Evolutionary conservation across 2,329 filamentous ascomycete genomes (phyloP).

Genomic region (Trichoderma pleuroti): DNA sequence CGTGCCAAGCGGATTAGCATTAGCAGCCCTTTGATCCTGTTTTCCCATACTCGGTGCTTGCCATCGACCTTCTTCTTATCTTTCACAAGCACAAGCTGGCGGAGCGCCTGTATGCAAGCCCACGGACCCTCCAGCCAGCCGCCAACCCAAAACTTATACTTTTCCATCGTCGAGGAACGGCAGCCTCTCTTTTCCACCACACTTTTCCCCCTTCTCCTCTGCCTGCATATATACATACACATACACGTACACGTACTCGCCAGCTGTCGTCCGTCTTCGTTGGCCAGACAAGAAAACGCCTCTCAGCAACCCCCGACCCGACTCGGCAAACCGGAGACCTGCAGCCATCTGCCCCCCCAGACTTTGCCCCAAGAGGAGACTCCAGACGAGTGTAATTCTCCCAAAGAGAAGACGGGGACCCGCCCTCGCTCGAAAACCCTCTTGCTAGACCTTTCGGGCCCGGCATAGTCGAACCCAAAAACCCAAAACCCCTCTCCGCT

Average conservation of each 20-base stretch:
- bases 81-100: neutral
- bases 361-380: constrained; percentile 4
- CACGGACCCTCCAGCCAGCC: constrained; percentile 12
- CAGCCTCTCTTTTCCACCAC: constrained; percentile 7
- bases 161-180: constrained; percentile 17
- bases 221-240: constrained; percentile 9
- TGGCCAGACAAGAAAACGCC: neutral
- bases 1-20: neutral
- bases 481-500: constrained; percentile 10
- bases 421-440: constrained; percentile 14
- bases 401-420: constrained; percentile 4
- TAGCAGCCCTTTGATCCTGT: neutral
- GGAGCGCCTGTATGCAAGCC: constrained; percentile 11
- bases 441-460: constrained; percentile 13
- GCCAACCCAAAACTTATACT: constrained; percentile 18
- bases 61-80: neutral
- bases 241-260: neutral
- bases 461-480: constrained; percentile 16
- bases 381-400: neutral
- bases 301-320: neutral
- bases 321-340: neutral
- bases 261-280: neutral
- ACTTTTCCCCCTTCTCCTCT: constrained; percentile 3
- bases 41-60: neutral
- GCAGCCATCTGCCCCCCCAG: constrained; percentile 13